Conservation (phyloP, 1,284 basidiomycete species). For the Irpex sp. region DNA sequence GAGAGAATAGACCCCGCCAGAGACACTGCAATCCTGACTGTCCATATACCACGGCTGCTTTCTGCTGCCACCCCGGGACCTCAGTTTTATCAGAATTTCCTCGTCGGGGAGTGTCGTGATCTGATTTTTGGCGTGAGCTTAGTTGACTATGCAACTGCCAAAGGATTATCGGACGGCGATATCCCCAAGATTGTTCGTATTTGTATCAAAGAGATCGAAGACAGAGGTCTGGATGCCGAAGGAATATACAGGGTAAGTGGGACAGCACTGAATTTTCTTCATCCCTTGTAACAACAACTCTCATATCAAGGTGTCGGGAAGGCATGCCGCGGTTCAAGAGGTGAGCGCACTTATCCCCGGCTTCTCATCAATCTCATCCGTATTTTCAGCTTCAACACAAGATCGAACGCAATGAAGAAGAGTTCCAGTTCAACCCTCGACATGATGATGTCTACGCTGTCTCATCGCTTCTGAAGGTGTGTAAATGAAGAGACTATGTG, state of each 20-base stretch:
- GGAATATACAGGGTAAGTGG: conserved; percentile 77
- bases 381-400: conserved; percentile 70
- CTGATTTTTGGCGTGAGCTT: conserved; percentile 92
- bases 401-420: conserved; percentile 87
- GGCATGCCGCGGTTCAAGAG: conserved; percentile 81
- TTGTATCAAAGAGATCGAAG: conserved; percentile 84
- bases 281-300: conserved; percentile 3
- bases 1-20: conserved; percentile 66
- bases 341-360: conserved; percentile 35
- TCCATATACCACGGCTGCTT: conserved; percentile 55
- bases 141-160: conserved; percentile 88
- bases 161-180: conserved; percentile 69
- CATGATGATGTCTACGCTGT: conserved; percentile 88
- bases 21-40: conserved; percentile 57
- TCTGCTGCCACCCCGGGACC: conserved; percentile 62
- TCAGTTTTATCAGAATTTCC: conserved; percentile 74
- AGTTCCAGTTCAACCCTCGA: conserved; percentile 73
- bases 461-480: conserved; percentile 88
- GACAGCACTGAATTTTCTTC: too few relatives aligned
- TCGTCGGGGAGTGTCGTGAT: conserved; percentile 85
- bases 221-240: conserved; percentile 76
- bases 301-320: conserved; percentile 65
- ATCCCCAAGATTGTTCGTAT: conserved; percentile 84
- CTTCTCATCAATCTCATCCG: neutral
- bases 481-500: conserved; percentile 10